phyloP scores from a whole-genome alignment of 2,329 filamentous ascomycete species.

The Neofusicoccum kwambonambiense region DNA sequence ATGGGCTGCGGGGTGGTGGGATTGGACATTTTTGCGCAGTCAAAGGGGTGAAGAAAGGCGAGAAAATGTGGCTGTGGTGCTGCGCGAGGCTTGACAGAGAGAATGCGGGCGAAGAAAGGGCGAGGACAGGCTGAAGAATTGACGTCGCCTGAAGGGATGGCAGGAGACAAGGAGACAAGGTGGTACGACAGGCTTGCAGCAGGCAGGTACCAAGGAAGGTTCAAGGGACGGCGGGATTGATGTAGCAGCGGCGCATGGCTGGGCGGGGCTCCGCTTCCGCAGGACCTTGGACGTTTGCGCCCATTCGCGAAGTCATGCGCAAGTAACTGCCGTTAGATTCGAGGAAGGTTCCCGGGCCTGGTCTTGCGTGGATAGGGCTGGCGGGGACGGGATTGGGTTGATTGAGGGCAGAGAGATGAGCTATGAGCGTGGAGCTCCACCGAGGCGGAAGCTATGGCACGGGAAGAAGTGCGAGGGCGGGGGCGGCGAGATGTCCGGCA shows the following conservation, averaged over 20 bases:
- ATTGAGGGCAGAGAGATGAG: neutral
- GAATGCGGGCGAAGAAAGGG: neutral
- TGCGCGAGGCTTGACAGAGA: no score
- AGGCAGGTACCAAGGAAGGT: neutral
- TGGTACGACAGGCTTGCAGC: neutral
- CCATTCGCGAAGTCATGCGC: neutral
- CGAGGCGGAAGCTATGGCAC: neutral
- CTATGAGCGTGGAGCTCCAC: neutral
- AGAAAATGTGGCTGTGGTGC: neutral
- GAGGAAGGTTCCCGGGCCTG: neutral
- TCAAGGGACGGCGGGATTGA: neutral
- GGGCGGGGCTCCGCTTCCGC: neutral
- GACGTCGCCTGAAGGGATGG: neutral
- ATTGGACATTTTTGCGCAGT: neutral
- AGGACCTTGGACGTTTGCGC: neutral
- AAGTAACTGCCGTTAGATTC: neutral
- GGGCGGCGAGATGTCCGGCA: constrained; percentile 14
- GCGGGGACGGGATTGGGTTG: neutral
- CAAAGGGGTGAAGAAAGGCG: neutral
- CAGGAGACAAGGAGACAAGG: neutral
- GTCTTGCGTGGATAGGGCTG: neutral
- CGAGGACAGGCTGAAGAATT: neutral
- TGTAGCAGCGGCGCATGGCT: neutral
- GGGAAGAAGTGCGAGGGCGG: constrained; percentile 14
- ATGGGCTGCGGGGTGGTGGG: neutral